Conservation (phyloP, 106 monocot species). For the Alisma plantagoaquatica region DNA sequence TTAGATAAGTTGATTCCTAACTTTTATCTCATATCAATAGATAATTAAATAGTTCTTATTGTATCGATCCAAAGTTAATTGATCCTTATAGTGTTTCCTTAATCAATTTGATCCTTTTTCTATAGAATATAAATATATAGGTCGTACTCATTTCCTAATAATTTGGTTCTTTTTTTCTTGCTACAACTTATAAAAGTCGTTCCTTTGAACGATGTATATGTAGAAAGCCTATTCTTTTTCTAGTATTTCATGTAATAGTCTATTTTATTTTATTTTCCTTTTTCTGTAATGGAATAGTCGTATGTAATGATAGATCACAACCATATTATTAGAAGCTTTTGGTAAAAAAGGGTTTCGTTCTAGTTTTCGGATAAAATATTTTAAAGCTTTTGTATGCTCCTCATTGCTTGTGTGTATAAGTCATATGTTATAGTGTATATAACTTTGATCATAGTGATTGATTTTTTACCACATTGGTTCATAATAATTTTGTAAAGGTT, state of each 20-base stretch:
- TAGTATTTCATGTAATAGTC: no score
- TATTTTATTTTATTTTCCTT: not conserved
- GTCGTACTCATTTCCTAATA: no score
- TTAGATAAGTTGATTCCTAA: not conserved
- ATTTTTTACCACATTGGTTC: no score
- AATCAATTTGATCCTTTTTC: not conserved
- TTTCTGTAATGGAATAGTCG: not conserved
- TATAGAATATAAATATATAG: no score
- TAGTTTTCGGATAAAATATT: not conserved
- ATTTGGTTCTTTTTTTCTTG: no score
- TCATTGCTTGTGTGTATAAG: no score
- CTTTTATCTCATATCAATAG: not conserved
- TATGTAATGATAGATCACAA: not conserved
- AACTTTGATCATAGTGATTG: no score
- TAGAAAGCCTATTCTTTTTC: no score
- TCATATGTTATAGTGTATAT: no score
- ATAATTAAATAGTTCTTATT: not conserved
- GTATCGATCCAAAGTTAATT: not conserved
- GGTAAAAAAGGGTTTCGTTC: not conserved
- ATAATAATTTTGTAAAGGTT: no score
- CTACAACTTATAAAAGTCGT: no score
- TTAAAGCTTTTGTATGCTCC: not conserved
- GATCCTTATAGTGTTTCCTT: not conserved
- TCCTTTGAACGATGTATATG: no score
- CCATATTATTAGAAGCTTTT: not conserved